Conservation (phyloP, 2,329 filamentous ascomycete genomes). For the Aspergillus alliaceus region DNA sequence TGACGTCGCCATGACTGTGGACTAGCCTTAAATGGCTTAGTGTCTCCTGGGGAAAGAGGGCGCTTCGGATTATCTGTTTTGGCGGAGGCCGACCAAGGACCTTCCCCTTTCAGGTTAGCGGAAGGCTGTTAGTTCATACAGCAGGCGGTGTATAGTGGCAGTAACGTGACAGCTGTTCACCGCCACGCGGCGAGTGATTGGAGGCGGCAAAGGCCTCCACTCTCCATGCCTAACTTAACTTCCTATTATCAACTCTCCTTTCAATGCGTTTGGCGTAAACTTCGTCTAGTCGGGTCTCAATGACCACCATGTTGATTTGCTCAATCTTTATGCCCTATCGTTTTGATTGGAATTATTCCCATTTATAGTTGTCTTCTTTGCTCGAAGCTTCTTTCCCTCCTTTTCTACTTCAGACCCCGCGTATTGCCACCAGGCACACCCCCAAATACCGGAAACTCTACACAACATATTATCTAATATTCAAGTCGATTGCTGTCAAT, state of each 20-base stretch:
- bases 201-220: conserved; percentile 3
- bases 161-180: conserved; percentile 12
- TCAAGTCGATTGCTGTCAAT: conserved; percentile 24
- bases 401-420: conserved; percentile 4
- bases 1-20: conserved; percentile 14
- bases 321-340: conserved; percentile 2
- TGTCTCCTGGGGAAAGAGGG: not conserved
- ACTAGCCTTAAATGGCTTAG: not conserved
- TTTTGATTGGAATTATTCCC: not conserved
- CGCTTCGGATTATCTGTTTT: conserved; percentile 9
- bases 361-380: conserved; percentile 8
- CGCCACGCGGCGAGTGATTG: conserved; percentile 18
- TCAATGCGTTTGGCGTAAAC: conserved; percentile 12
- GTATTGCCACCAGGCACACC: conserved; percentile 1
- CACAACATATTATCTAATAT: not conserved
- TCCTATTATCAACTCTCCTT: not conserved
- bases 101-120: not conserved
- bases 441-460: not conserved
- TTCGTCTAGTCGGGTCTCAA: conserved; percentile 10
- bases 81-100: not conserved
- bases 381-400: not conserved
- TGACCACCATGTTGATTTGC: conserved; percentile 23
- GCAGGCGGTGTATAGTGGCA: conserved; percentile 11
- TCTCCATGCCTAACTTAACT: conserved; percentile 2
- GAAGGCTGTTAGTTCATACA: not conserved